These are phyloP conservation scores for Calycina herbarum DNA, from an alignment of 2,329 filamentous ascomycete genomes.

Conservation along the genomic window DNA sequence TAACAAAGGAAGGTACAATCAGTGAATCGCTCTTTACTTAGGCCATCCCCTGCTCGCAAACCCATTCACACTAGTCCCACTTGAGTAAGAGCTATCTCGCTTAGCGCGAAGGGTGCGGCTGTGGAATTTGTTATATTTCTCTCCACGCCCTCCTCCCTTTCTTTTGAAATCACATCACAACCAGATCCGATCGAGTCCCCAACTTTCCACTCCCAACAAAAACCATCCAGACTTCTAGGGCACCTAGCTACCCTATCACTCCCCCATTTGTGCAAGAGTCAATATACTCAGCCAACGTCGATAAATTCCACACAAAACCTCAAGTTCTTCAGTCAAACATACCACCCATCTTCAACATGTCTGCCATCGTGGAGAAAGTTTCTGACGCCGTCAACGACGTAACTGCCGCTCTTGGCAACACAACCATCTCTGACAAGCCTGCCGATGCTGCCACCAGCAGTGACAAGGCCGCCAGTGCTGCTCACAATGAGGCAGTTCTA, in stretches of 20 bases:
- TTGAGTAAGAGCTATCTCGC: conserved; percentile 14
- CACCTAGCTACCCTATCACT: conserved; percentile 82
- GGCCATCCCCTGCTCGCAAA: not conserved
- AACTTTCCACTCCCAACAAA: conserved; percentile 29
- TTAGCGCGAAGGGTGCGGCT: conserved; percentile 14
- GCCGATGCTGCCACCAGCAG: conserved; percentile 59
- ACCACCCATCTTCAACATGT: conserved; percentile 66
- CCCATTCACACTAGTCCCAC: not conserved
- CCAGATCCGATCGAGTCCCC: conserved; percentile 37
- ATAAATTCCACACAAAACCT: conserved; percentile 45
- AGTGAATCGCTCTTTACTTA: conserved; percentile 5
- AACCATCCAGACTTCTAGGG: conserved; percentile 61
- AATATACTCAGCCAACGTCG: conserved; percentile 44
- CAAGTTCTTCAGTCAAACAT: conserved; percentile 51
- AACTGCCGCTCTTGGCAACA: conserved; percentile 67
- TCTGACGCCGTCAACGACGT: conserved; percentile 71
- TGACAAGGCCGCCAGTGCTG: conserved; percentile 46
- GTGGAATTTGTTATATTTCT: conserved; percentile 23
- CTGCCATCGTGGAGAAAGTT: conserved; percentile 73
- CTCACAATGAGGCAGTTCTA: conserved; percentile 86
- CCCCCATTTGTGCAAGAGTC: conserved; percentile 74
- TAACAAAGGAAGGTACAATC: not conserved
- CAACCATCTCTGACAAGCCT: conserved; percentile 57
- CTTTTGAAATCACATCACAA: conserved; percentile 25
- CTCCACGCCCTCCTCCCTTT: conserved; percentile 12